These are phyloP conservation scores for Gloeopeniophorella convolvens DNA, from an alignment of 768 basidiomycete genomes.

Conservation along the genomic window DNA sequence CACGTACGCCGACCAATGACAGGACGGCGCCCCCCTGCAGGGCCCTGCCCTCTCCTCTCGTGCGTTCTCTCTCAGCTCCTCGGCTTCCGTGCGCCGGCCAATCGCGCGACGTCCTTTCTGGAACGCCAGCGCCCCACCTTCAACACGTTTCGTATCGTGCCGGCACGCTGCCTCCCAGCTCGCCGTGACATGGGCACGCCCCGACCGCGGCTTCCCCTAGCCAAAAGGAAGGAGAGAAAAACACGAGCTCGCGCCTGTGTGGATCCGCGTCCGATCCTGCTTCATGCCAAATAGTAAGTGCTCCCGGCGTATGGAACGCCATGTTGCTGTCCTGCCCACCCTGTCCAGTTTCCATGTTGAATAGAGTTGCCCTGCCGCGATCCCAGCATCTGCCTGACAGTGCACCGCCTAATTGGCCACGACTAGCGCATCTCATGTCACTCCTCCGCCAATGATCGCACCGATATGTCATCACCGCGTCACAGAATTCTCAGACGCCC, in stretches of 20 bases:
- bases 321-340: slow-evolving; percentile 12
- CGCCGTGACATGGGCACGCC: not conserved
- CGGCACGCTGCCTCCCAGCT: slow-evolving; percentile 3
- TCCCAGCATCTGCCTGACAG: not conserved
- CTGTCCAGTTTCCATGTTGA: slow-evolving; percentile 12
- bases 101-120: slow-evolving; percentile 3
- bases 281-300: slow-evolving; percentile 19
- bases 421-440: slow-evolving; percentile 4
- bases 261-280: slow-evolving; percentile 11
- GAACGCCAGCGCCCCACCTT: slow-evolving; percentile 1
- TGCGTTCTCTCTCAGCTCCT: too few species aligned
- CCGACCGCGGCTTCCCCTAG: too few species aligned
- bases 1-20: slow-evolving; percentile 12
- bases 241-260: slow-evolving; percentile 17
- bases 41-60: too few species aligned
- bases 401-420: slow-evolving; percentile 2
- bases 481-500: slow-evolving; percentile 12
- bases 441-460: slow-evolving; percentile 13
- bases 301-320: slow-evolving; percentile 14
- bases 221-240: not conserved
- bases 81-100: not conserved
- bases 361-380: slow-evolving; percentile 21
- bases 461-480: slow-evolving; percentile 15
- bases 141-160: slow-evolving; percentile 12
- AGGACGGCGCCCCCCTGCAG: too few species aligned